Evolutionary conservation across 257 asterid species (phyloP).

Genomic region (Primulina huaijiensis): DNA sequence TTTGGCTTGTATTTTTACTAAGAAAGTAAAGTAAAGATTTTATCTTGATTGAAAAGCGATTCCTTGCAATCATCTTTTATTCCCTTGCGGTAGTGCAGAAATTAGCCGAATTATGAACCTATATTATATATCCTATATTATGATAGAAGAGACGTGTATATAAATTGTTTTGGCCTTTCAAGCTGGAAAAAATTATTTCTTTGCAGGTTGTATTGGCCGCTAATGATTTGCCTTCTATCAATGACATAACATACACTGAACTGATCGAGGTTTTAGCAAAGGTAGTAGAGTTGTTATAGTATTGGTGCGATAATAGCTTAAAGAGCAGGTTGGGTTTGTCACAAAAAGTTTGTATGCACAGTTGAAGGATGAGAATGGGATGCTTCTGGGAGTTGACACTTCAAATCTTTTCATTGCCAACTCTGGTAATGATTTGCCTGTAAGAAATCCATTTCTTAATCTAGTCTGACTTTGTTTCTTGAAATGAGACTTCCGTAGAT

Average conservation of each 20-base stretch:
- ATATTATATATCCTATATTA: not conserved
- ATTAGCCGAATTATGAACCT: not conserved
- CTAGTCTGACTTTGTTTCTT: slow-evolving; percentile 1
- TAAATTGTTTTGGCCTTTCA: not conserved
- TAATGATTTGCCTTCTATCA: slow-evolving; percentile 89
- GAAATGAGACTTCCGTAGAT: slow-evolving; percentile 14
- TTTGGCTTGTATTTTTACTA: not conserved
- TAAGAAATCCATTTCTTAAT: slow-evolving; percentile 39
- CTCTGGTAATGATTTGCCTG: slow-evolving; percentile 96
- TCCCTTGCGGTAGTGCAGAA: slow-evolving; percentile 12
- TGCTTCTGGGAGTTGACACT: slow-evolving; percentile 75
- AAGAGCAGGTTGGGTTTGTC: slow-evolving; percentile 27
- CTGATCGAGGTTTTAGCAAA: slow-evolving; percentile 68
- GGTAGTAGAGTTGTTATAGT: slow-evolving; percentile 42
- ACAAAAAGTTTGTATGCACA: slow-evolving; percentile 30
- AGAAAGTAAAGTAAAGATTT: slow-evolving; percentile 9
- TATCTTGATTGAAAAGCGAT: slow-evolving; percentile 11
- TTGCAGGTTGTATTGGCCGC: slow-evolving; percentile 91
- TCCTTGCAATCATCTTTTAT: slow-evolving; percentile 12
- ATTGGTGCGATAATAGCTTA: slow-evolving; percentile 14
- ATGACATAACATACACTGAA: slow-evolving; percentile 79
- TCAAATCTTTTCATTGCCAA: slow-evolving; percentile 79
- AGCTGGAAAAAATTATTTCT: slow-evolving; percentile 21
- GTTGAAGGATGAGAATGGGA: slow-evolving; percentile 86
- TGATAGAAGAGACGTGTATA: not conserved